Evolutionary conservation across 306 rosid genomes (phyloP).

Genomic region (Betula pendula): DNA sequence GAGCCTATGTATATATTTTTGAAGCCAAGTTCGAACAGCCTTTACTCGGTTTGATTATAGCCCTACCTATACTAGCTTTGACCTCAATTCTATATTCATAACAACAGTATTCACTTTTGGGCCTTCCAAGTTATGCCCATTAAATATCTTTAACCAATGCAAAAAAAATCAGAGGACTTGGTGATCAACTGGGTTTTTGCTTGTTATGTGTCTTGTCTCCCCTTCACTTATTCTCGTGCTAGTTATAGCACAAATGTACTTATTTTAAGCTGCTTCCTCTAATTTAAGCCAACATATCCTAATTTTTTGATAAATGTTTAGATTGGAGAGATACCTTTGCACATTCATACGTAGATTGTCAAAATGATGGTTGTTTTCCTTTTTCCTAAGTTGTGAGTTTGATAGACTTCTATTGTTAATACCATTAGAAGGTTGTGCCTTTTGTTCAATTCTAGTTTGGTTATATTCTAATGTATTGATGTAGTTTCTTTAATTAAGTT

Average conservation of each 20-base stretch:
- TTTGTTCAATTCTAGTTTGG: not conserved
- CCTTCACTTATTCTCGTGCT: not conserved
- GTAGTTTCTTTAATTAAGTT: not conserved
- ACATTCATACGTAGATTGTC: not conserved
- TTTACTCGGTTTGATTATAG: too few species aligned
- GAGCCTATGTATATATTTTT: too few species aligned
- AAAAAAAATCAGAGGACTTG: not conserved
- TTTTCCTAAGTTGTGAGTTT: not conserved
- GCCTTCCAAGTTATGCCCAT: too few species aligned
- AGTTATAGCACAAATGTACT: not conserved
- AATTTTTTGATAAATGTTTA: not conserved
- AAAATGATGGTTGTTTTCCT: not conserved
- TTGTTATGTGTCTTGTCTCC: not conserved
- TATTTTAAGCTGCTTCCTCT: not conserved
- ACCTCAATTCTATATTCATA: too few species aligned
- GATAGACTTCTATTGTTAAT: not conserved
- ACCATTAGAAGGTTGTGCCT: not conserved
- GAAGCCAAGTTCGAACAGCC: too few species aligned
- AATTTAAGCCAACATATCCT: not conserved
- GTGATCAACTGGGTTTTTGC: not conserved
- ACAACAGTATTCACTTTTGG: too few species aligned
- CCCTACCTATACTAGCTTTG: too few species aligned
- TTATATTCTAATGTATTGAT: not conserved
- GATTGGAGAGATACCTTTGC: not conserved
- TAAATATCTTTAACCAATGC: not conserved